Evolutionary conservation across 1,139 yeast genomes (phyloP), one percentile per base, ranked within the genome.

Genomic region (Geotrichum europaeum): DNA sequence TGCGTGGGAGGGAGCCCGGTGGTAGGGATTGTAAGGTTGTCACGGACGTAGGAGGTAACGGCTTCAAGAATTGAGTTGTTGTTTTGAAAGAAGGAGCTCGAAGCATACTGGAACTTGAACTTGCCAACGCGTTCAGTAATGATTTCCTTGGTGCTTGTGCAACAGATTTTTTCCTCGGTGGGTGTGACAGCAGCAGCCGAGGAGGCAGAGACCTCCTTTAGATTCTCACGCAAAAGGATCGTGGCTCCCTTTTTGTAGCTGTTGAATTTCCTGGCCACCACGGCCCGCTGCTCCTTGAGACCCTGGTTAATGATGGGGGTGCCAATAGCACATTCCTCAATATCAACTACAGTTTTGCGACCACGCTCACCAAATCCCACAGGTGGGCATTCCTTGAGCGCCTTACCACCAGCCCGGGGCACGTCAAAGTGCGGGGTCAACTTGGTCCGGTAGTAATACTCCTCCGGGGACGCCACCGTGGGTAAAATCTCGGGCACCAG

Each of bases 61-160:
- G 79, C 75, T 0, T 97, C 96, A 64, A 94, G 78, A 47, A 94
- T 94, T 24, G 96, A 86, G 72, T 91, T 94, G 76, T 94, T 94
- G 75, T 94, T 94, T 74, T 94, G 99, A 79, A 94, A 94, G 70
- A 94, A 94, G 69, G 92, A 96, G 59, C 96, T 96, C 0, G 98
- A 97, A 25, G 92, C 86, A 72, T 89, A 94, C 70, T 89, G 85
- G 74, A 94, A 94, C 58, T 84, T 82, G 74, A 78, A 85, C 28
- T 71, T 66, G 4, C 88, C 94, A 60, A 54, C 47, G 66, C 81
- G 81, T 71, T 94, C 99, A 6, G 84, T 84, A 58, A 92, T 95
- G 59, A 89, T 84, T 64, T 86, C 89, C 71, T 94, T 84, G 51
- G 89, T 76, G 63, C 88, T 81, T 0, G 96, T 89, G 18, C 78